A percentile compares a stretch with the other conserved stretches of the same genome.
These are phyloP conservation scores for Pseudogymnoascus sp. DNA, from an alignment of 2,329 filamentous ascomycete species.

Conservation along the genomic window DNA sequence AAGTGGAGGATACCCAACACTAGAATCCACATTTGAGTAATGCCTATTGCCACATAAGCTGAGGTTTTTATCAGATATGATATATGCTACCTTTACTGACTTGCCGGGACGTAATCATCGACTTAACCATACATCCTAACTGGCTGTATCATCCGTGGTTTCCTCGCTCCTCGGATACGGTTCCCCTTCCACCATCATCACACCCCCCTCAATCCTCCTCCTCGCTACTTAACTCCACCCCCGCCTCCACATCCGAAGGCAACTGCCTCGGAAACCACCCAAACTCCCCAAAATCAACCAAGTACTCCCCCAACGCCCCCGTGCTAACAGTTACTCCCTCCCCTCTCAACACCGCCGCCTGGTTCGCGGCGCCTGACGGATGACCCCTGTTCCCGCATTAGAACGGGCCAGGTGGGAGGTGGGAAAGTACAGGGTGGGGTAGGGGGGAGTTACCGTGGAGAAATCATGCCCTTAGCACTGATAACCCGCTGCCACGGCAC, in stretches of 20 bases:
- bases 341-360: slow-evolving; percentile 27
- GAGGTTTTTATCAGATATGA: neutral
- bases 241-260: slow-evolving; percentile 9
- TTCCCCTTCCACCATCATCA: neutral
- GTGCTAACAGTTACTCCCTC: slow-evolving; percentile 30
- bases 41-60: neutral
- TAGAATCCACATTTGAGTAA: slow-evolving; percentile 8
- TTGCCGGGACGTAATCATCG: neutral
- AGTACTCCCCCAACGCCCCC: slow-evolving; percentile 27
- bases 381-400: slow-evolving; percentile 20
- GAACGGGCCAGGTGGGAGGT: neutral
- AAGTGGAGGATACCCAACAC: slow-evolving; percentile 2
- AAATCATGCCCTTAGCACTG: slow-evolving; percentile 78
- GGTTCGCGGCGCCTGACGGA: slow-evolving; percentile 27
- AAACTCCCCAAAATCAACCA: slow-evolving; percentile 27
- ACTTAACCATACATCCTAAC: neutral
- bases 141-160: no score
- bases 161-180: no score
- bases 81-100: neutral
- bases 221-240: slow-evolving; percentile 30
- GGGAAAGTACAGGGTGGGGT: neutral
- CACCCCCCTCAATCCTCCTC: slow-evolving; percentile 10
- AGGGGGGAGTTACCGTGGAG: slow-evolving; percentile 55
- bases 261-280: slow-evolving; percentile 35
- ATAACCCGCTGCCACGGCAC: slow-evolving; percentile 95